These are phyloP conservation scores for Entoloma clypeatum DNA, from an alignment of 1,284 basidiomycete species.

Conservation along the genomic window DNA sequence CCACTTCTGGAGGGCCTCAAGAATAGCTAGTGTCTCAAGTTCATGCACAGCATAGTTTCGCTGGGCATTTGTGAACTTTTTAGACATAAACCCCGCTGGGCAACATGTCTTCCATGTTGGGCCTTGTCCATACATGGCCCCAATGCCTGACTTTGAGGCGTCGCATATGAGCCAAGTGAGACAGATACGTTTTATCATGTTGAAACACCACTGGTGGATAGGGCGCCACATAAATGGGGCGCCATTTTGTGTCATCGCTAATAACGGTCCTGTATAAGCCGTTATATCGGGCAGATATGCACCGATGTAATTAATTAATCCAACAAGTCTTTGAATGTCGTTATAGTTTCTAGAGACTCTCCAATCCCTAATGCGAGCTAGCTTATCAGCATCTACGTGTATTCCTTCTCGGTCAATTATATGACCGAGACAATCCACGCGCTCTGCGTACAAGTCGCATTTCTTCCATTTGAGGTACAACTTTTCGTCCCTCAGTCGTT, in stretches of 20 bases:
- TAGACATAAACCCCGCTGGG: slow-evolving; percentile 38
- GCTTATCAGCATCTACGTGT: slow-evolving; percentile 24
- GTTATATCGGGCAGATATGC: slow-evolving; percentile 36
- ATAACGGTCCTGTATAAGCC: slow-evolving; percentile 26
- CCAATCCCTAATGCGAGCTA: slow-evolving; percentile 28
- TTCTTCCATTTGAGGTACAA: slow-evolving; percentile 28
- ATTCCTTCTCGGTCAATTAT: slow-evolving; percentile 27
- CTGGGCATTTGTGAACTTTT: slow-evolving; percentile 37
- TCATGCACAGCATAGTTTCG: slow-evolving; percentile 35
- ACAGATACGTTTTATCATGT: slow-evolving; percentile 32
- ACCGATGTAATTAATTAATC: slow-evolving; percentile 37
- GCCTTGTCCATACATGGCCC: slow-evolving; percentile 38
- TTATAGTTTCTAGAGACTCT: slow-evolving; percentile 27
- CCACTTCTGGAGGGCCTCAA: slow-evolving; percentile 36
- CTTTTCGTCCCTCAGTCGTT: slow-evolving; percentile 16
- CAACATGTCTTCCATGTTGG: slow-evolving; percentile 31
- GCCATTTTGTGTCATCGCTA: slow-evolving; percentile 28
- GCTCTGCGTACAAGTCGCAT: slow-evolving; percentile 28
- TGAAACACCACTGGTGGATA: slow-evolving; percentile 32
- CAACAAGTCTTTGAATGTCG: slow-evolving; percentile 40
- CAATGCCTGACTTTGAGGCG: slow-evolving; percentile 33
- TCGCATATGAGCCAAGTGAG: slow-evolving; percentile 40
- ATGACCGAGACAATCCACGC: slow-evolving; percentile 31
- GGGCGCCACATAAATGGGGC: slow-evolving; percentile 28
- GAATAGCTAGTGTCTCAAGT: slow-evolving; percentile 34